Conservation (phyloP, 108 stramenopile species). For the Skeletonema tropicum region DNA sequence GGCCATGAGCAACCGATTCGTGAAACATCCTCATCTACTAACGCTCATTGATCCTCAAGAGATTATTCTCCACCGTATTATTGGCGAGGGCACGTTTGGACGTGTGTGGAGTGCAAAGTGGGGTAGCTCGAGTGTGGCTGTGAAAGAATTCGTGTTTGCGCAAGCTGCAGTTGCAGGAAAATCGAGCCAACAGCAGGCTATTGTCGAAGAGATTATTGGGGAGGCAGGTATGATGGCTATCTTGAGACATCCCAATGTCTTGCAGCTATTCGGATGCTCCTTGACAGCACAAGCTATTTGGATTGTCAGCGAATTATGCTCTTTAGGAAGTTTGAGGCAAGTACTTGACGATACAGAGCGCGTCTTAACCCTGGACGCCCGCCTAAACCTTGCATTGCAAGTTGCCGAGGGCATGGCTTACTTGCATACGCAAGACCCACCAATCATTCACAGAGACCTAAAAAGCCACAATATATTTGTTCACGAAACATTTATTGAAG, state of each 20-base stretch:
- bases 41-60: conserved; percentile 95
- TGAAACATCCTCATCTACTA: conserved; percentile 86
- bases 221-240: conserved; percentile 99
- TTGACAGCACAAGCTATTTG: conserved; percentile 96
- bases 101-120: conserved; percentile 97
- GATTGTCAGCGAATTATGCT: conserved; percentile 96
- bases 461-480: conserved; percentile 99
- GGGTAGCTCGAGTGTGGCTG: conserved; percentile 93
- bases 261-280: conserved; percentile 96
- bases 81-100: conserved; percentile 98
- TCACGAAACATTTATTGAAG: conserved; percentile 85
- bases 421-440: conserved; percentile 92
- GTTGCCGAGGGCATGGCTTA: conserved; percentile 97
- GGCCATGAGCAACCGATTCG: conserved; percentile 91
- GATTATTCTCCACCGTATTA: conserved; percentile 93
- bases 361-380: conserved; percentile 54
- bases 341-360: conserved; percentile 89
- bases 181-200: conserved; percentile 93
- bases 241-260: conserved; percentile 93
- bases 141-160: conserved; percentile 98
- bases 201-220: conserved; percentile 98
- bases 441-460: conserved; percentile 97
- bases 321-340: conserved; percentile 89
- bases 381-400: conserved; percentile 83
- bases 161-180: conserved; percentile 97